Conservation (phyloP, 345 rosid genomes). For the Physaria fendleri region DNA sequence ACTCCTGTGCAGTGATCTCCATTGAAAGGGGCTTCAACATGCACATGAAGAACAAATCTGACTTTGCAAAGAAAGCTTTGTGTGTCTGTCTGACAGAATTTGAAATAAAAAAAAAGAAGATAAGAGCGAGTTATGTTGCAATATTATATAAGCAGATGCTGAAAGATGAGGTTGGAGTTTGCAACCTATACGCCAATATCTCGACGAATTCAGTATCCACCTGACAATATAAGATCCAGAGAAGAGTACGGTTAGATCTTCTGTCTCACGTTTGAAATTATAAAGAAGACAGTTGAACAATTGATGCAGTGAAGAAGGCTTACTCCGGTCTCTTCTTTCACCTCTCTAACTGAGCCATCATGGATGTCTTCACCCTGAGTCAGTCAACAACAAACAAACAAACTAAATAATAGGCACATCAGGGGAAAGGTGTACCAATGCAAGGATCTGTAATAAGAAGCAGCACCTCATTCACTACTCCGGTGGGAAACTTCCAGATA, state of each 20-base stretch:
- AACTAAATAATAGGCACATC: not conserved
- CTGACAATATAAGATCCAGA: slow-evolving; percentile 28
- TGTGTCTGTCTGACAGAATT: slow-evolving; percentile 61
- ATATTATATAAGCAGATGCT: slow-evolving; percentile 1
- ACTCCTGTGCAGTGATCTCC: slow-evolving; percentile 57
- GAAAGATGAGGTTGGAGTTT: not conserved
- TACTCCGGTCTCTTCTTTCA: slow-evolving; percentile 90
- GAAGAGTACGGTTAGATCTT: not conserved
- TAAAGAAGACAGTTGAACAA: not conserved
- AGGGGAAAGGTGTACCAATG: slow-evolving; percentile 7
- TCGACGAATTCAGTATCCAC: slow-evolving; percentile 69
- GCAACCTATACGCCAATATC: slow-evolving; percentile 75
- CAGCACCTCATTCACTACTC: slow-evolving; percentile 67
- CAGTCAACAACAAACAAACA: not conserved
- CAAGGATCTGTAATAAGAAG: not conserved
- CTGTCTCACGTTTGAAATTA: not conserved
- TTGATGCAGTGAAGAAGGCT: slow-evolving; percentile 22
- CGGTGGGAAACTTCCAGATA: slow-evolving; percentile 86
- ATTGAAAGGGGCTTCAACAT: slow-evolving; percentile 61
- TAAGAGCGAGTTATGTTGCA: slow-evolving; percentile 4
- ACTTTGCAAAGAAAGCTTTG: slow-evolving; percentile 61
- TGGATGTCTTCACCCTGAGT: slow-evolving; percentile 76
- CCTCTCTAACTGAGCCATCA: slow-evolving; percentile 78
- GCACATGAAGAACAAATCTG: slow-evolving; percentile 79
- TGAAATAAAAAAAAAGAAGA: too few relatives aligned